phyloP scores from a whole-genome alignment of 768 basidiomycete genomes.

The Neoboletus subvelutipes region DNA sequence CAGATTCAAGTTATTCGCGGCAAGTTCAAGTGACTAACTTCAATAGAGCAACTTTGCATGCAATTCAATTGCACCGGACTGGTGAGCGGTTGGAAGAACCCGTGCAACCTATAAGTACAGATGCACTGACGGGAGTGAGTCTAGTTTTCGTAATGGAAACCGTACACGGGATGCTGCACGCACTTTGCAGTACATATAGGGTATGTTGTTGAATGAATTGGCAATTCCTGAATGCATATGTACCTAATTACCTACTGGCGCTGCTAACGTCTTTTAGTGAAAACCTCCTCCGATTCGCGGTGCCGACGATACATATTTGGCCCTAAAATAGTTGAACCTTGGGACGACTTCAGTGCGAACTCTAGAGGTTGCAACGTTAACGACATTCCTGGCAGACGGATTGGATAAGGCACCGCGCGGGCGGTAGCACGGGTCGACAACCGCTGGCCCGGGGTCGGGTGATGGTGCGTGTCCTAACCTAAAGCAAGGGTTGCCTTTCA shows the following conservation, averaged over 20 bases:
- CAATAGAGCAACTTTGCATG: neutral
- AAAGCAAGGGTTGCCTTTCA: neutral
- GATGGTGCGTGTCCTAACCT: neutral
- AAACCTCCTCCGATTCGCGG: neutral
- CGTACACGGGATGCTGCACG: neutral
- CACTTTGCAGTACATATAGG: neutral
- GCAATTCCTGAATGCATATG: neutral
- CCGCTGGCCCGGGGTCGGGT: neutral
- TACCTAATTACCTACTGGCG: neutral
- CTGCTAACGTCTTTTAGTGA: neutral
- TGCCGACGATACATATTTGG: neutral
- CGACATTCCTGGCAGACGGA: too few species aligned
- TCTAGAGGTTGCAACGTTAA: neutral
- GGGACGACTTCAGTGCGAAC: neutral
- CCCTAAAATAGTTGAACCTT: neutral
- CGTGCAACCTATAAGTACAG: neutral
- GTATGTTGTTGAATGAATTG: neutral
- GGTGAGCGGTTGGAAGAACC: neutral
- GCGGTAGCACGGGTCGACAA: too few species aligned
- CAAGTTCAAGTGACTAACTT: neutral
- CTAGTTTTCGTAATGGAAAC: neutral
- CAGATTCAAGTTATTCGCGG: too few species aligned
- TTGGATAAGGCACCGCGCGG: too few species aligned
- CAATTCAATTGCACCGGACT: neutral
- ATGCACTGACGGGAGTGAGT: neutral